Base-by-base conservation (phyloP, 345 rosid species). In the Laguncularia racemosa region DNA sequence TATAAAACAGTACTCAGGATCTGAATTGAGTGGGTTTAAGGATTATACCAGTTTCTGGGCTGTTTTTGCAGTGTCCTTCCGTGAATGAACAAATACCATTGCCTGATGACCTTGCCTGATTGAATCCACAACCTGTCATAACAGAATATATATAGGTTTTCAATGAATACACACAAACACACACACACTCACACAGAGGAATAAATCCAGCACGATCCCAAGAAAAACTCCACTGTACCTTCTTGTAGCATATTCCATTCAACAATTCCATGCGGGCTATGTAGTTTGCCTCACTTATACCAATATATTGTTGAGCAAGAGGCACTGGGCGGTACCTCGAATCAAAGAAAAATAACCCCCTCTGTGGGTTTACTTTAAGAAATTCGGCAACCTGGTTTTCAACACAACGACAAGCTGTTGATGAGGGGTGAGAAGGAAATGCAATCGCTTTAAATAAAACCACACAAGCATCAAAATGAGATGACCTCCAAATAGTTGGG, bases 271-370 rank as follows among this genome's bases (percentile, higher is more conserved):
- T 86, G 65, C 87, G 90, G 55, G 91, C 89, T 45, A 76, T 76
- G 78, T 79, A 92, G 78, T 92, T 92, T 43, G 77, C 89, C 84
- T 86, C 98, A 67, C 87, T 89, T 43, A 92, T 86, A 65, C 98
- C 98, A 71, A 92, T 92, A 72, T 92, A 92, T 62, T 92, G 96
- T 63, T 92, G 98, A 44, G 95, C 96, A 64, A 92, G 87, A 69
- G 98, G 96, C 71, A 92, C 95, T 12, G 96, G 98, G 52, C 98
- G 96, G 78, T 89, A 92, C 73, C 96, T 92, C 59, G 98, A 81
- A 78, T 92, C 98, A 70, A 92, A 92, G 84, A 73, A 88, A 77
- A 89, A 92, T 54, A 92, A 91, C 64, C 98, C 98, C 54, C 80
- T 63, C 73, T 92, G 93, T 57, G 86, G 81, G 74, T 84, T 92